phyloP scores from a whole-genome alignment of 352 stramenopile species.

The Pythium plurisporium region DNA sequence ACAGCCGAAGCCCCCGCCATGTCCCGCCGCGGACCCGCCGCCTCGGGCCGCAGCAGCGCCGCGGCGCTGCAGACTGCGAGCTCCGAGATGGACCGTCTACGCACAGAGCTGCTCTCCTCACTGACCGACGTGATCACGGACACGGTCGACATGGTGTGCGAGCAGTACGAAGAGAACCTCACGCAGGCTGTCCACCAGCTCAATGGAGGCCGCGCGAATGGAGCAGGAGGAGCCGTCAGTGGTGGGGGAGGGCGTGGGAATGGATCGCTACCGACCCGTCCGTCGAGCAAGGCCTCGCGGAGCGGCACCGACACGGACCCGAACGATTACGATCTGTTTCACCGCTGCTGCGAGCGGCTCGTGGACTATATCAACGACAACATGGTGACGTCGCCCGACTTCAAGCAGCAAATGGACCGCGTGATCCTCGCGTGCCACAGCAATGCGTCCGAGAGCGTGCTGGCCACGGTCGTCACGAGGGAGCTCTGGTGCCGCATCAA shows the following conservation, averaged over 20 bases:
- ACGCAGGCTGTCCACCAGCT: constrained; percentile 15
- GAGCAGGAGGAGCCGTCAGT: background rate
- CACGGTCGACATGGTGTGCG: constrained; percentile 46
- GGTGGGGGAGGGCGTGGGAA: background rate
- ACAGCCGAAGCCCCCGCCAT: background rate
- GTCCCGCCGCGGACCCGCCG: background rate
- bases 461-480: constrained; percentile 55
- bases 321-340: constrained; percentile 54
- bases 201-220: constrained; percentile 10
- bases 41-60: no score
- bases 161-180: constrained; percentile 33
- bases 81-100: constrained; percentile 26
- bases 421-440: constrained; percentile 67
- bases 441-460: constrained; percentile 40
- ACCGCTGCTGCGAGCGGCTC: constrained; percentile 49
- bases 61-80: background rate
- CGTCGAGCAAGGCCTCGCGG: background rate
- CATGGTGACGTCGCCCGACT: constrained; percentile 56
- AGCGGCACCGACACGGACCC: background rate
- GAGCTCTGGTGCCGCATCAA: constrained; percentile 51
- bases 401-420: constrained; percentile 62
- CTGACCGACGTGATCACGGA: constrained; percentile 44
- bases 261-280: no score
- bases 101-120: constrained; percentile 33
- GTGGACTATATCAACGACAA: constrained; percentile 57